Base-by-base conservation (phyloP, 2,329 filamentous ascomycete species). In the Reticulascus tulasneorum region DNA sequence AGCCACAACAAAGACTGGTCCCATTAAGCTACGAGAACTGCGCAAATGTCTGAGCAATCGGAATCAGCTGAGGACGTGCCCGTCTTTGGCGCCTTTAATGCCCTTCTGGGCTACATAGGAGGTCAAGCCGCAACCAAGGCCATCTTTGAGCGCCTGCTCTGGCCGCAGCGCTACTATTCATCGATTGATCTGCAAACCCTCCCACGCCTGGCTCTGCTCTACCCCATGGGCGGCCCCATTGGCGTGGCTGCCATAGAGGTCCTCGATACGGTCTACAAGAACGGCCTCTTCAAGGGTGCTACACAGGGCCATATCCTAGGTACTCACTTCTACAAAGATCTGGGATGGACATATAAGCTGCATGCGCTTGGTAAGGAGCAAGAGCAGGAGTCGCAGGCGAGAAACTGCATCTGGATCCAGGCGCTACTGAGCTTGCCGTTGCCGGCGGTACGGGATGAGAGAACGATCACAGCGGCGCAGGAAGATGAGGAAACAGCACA, bases 141-240 rank as follows among this genome's bases (percentile, higher is more conserved):
- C 11, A 22, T 36, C 15, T 49, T 49, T 17, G 47, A 48, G 19
- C 28, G 37, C 7, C 32, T 48, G 9, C 40, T 50, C 6, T 48
- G 47, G 47, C 47, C 46, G 11, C 38, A 47, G 33, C 41, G 47
- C 9, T 44, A 44, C 27, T 42, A 39, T 20, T 44, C 44, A 13
- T 29, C 33, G 22, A 29, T 47, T 18, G 23, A 9, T 7, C 19
- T 28, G 10, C 25, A 20, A 6, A 33, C 31, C 25, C 11, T 46
- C 12, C 19, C 40, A 10, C 19, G 37, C 21, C 24, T 35, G 12
- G 39, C 35, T 15, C 23, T 46, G 8, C 23, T 49, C n/a, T 39
- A 30, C 24, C 38, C 47, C 7, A 48, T 49, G 46, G 47, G 46
- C n/a, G 47, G 47, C 5, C 46, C 46, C 10, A 30, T 48, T 11